These are phyloP conservation scores for Solanum pennellii DNA, from an alignment of 257 asterid species.

Conservation along the genomic window DNA sequence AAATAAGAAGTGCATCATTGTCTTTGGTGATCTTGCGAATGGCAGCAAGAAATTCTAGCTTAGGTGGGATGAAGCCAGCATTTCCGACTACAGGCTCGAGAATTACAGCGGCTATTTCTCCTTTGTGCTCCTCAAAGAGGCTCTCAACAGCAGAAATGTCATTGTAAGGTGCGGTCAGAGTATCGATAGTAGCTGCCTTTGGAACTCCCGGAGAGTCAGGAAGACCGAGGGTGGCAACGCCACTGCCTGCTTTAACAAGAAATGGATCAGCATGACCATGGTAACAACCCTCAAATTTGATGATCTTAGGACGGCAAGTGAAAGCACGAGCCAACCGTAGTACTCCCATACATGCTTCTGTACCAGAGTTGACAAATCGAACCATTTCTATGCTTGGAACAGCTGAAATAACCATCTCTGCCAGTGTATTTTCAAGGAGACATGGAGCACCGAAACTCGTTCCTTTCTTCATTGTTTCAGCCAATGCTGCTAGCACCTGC, in stretches of 20 bases:
- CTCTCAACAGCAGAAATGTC: conserved; percentile 49
- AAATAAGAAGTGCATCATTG: conserved; percentile 56
- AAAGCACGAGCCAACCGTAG: conserved; percentile 92
- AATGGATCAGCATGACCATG: conserved; percentile 99
- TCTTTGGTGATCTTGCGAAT: conserved; percentile 54
- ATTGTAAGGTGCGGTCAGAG: conserved; percentile 78
- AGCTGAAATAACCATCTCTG: conserved; percentile 93
- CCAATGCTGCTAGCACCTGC: conserved; percentile 87
- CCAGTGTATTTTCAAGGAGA: conserved; percentile 78
- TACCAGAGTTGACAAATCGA: conserved; percentile 95
- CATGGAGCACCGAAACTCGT: conserved; percentile 99
- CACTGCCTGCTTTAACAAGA: conserved; percentile 98
- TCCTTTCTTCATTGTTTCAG: conserved; percentile 95
- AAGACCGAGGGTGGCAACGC: conserved; percentile 95
- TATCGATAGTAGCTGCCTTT: conserved; percentile 56
- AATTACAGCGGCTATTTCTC: conserved; percentile 65
- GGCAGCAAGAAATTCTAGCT: conserved; percentile 54
- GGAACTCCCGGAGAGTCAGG: conserved; percentile 99
- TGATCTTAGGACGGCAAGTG: conserved; percentile 70
- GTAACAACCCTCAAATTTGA: conserved; percentile 97
- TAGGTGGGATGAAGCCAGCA: conserved; percentile 84
- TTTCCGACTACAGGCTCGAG: conserved; percentile 97
- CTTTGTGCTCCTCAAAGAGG: conserved; percentile 70
- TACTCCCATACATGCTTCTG: conserved; percentile 99
- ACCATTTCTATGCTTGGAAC: conserved; percentile 99